phyloP scores from a whole-genome alignment of 768 basidiomycete genomes.

The Rhizopogon vulgaris region DNA sequence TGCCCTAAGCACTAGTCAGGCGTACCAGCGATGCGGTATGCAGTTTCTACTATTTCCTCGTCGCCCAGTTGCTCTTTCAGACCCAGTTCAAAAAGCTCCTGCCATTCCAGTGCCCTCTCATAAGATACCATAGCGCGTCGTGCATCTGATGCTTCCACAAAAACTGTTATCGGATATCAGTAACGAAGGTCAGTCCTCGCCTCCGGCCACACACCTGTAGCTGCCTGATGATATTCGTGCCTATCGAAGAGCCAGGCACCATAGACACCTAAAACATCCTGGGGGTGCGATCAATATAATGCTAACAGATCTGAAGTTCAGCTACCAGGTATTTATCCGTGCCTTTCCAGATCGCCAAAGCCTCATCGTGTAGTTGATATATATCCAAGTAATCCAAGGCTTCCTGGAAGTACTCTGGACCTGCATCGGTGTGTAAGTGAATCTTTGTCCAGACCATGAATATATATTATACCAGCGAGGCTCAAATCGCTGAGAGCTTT shows the following conservation, averaged over 20 bases:
- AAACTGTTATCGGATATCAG: constrained; percentile 43
- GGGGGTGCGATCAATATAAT: constrained; percentile 8
- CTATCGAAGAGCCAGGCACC: constrained; percentile 85
- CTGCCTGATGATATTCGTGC: constrained; percentile 79
- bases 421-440: constrained; percentile 30
- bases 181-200: neutral
- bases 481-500: constrained; percentile 73
- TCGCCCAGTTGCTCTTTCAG: constrained; percentile 39
- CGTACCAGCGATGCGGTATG: constrained; percentile 76
- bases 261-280: constrained; percentile 71
- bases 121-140: constrained; percentile 82
- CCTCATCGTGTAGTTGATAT: constrained; percentile 69
- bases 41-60: constrained; percentile 59
- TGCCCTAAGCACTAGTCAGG: constrained; percentile 4
- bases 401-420: constrained; percentile 68
- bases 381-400: constrained; percentile 73
- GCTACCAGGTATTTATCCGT: constrained; percentile 59
- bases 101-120: constrained; percentile 86
- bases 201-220: constrained; percentile 47
- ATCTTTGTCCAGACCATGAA: neutral
- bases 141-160: constrained; percentile 56
- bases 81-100: constrained; percentile 83
- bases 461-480: constrained; percentile 50
- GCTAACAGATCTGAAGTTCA: neutral
- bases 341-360: constrained; percentile 67